These are phyloP conservation scores for Passiflora organensis DNA, from an alignment of 345 rosid genomes.

Conservation along the genomic window DNA sequence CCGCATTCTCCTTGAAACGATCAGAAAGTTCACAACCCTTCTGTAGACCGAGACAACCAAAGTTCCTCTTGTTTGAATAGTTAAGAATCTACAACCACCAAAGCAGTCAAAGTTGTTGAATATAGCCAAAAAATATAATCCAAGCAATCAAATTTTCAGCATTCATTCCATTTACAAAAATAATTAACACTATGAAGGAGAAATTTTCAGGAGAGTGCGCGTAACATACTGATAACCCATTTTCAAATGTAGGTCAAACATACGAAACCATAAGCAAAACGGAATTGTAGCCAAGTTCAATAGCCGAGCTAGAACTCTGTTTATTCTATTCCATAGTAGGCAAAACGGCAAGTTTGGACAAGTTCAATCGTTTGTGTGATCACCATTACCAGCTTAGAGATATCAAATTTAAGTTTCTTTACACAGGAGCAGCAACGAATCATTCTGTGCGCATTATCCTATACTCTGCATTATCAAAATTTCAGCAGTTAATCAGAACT, in stretches of 20 bases:
- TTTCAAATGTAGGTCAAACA: too few species aligned
- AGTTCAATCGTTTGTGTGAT: too few species aligned
- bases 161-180: too few species aligned
- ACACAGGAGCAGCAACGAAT: too few species aligned
- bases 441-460: neutral
- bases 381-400: neutral
- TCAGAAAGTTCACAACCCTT: neutral
- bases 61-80: neutral
- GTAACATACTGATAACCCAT: too few species aligned
- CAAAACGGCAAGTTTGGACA: too few species aligned
- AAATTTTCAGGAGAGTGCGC: too few species aligned
- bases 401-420: neutral
- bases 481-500: neutral
- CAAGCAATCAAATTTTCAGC: neutral
- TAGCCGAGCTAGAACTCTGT: too few species aligned
- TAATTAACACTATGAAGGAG: too few species aligned
- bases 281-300: too few species aligned
- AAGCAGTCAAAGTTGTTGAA: neutral
- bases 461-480: neutral
- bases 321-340: too few species aligned
- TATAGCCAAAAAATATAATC: neutral
- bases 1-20: conserved; percentile 1
- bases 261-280: too few species aligned
- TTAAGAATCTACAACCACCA: conserved; percentile 4
- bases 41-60: neutral